These are phyloP conservation scores for Fusarium caatingaense DNA, from an alignment of 2,329 filamentous ascomycete genomes.

Conservation along the genomic window DNA sequence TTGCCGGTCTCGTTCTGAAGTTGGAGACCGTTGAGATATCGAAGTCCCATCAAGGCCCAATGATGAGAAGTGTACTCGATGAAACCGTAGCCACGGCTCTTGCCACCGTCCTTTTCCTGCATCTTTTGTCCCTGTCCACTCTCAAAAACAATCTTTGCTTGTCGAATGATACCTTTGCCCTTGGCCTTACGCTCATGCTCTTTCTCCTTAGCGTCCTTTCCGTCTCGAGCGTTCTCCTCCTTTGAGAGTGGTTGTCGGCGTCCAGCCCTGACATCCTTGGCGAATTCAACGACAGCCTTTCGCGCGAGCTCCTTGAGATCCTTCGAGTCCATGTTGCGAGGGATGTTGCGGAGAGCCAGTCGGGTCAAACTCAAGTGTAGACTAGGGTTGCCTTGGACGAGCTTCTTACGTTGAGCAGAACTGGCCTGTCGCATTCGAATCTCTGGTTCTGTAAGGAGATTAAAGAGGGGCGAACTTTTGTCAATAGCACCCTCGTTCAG, in stretches of 20 bases:
- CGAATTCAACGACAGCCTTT: constrained; percentile 93
- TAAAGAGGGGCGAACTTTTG: constrained; percentile 79
- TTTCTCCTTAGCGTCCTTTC: constrained; percentile 81
- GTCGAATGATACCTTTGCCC: constrained; percentile 86
- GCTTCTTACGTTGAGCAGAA: constrained; percentile 84
- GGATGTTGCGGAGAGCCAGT: constrained; percentile 91
- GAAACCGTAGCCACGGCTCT: constrained; percentile 95
- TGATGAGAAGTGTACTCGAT: constrained; percentile 96
- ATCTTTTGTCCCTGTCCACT: constrained; percentile 87
- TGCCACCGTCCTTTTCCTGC: constrained; percentile 78
- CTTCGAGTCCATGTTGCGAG: constrained; percentile 83
- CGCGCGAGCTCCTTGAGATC: constrained; percentile 91
- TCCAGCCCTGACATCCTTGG: constrained; percentile 85
- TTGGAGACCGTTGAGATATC: constrained; percentile 88
- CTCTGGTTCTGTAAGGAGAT: constrained; percentile 80
- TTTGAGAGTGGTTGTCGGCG: constrained; percentile 83
- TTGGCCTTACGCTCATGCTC: constrained; percentile 83
- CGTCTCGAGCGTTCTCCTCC: constrained; percentile 85
- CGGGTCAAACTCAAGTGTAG: constrained; percentile 90
- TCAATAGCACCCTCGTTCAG: constrained; percentile 87
- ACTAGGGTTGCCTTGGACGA: constrained; percentile 91
- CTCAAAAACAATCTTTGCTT: constrained; percentile 96
- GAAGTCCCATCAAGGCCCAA: constrained; percentile 91
- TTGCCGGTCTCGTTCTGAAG: constrained; percentile 73
- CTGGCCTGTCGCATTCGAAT: constrained; percentile 90